Base-by-base conservation (phyloP, 176 grass and related monocot species). In the Avena insularis region DNA sequence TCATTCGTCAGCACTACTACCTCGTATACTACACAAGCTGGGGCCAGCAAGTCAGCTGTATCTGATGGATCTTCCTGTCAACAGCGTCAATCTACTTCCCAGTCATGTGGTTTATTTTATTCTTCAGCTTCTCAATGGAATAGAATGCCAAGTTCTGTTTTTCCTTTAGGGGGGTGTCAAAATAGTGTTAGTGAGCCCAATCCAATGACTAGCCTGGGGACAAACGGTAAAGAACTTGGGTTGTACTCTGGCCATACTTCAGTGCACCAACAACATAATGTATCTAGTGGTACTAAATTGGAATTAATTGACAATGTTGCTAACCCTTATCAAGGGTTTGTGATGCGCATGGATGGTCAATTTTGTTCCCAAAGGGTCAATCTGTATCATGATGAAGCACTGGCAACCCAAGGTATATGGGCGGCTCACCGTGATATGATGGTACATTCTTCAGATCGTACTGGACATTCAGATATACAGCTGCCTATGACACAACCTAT, bases 11-110 rank as follows among this genome's bases (percentile, higher is more conserved):
- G 17, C 51, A 81, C 81, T 63, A 85, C 50, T 16, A 5, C 48
- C 55, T 61, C 86, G 55, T 85, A 25, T 84, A 46, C 59, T 75
- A 45, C 59, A 9, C 90, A 85, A 85, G 38, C 31, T 81, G 61
- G 60, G 12, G 51, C 16, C 21, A 71, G 27, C 3, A 82, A 81
- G n/a, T 81, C 86, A 85, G 82, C 86, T 82, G n/a, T 88, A 77
- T 85, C 71, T 88, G 82, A 88, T 88, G 86, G 77, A 54, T 85
- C 82, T 77, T 84, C 81, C 85, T 88, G 36, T 82, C 86, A 82
- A 69, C 82, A 91, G 3, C 71, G 69, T 82, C 82, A 82, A 40
- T 91, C 86, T 91, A 88, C 51, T 81, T 88, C 82, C 69, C 82
- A 91, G 61, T 61, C 81, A 60, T 81, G 50, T 91, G 90, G 82